Base-by-base conservation (phyloP, 2,329 filamentous ascomycete species). In the Monosporascus sp. region DNA sequence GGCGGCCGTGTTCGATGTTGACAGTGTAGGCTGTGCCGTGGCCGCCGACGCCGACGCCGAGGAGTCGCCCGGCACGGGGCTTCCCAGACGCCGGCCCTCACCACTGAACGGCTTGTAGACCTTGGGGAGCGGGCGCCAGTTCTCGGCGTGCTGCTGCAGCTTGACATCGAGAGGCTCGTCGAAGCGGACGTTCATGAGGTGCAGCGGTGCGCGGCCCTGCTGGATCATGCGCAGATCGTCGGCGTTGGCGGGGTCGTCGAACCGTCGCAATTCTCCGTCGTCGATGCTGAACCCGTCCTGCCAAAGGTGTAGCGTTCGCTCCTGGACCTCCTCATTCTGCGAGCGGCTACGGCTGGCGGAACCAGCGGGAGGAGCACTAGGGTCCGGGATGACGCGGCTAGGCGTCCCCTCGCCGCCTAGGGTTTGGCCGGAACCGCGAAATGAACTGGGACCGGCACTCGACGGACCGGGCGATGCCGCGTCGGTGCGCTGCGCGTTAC, bases 211-310 rank as follows among this genome's bases (percentile, higher is more conserved):
- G 19, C 88, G 84, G 8, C 89, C 89, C 20, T 82, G 79, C 55
- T 89, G 84, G 63, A 94, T 94, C 78, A 91, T 86, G 54, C 84
- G 77, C 45, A 94, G 76, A 51, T 88, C 87, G 49, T 79, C 77
- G 31, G 85, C 82, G 67, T 93, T 91, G 31, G 79, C 79, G 0
- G 89, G 88, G 68, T 94, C 89, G 63, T 92, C 87, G 65, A 89
- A 93, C 52, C 88, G 84, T 67, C 82, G 85, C 38, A 94, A 81
- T 47, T 85, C 81, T 27, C 90, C 90, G 63, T 94, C 88, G 55
- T 92, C 89, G 56, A 95, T 85, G 59, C 88, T 93, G 73, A 94
- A 93, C 16, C 90, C 90, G 65, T 95, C 86, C 43, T 81, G 79
- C 90, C 90, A 95, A 45, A 94, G 78, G 64, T 93, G 89, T 51